phyloP scores from a whole-genome alignment of 306 rosid species.

The Argentina anserina region DNA sequence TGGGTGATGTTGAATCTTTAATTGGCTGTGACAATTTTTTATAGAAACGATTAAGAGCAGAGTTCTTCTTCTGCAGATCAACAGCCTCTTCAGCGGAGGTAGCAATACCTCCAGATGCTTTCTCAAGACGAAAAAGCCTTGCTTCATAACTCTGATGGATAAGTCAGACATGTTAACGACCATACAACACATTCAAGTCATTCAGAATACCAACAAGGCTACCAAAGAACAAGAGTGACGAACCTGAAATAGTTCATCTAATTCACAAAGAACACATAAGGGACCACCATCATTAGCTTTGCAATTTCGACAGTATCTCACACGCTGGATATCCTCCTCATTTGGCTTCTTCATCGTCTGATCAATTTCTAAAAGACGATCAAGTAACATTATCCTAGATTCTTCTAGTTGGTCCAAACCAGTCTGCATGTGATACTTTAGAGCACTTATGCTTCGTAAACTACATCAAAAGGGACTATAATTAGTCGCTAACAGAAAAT shows the following conservation, averaged over 20 bases:
- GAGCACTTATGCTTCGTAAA: constrained; percentile 63
- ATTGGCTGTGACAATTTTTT: constrained; percentile 59
- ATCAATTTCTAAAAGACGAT: constrained; percentile 76
- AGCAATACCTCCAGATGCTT: constrained; percentile 63
- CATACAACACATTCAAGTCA: constrained; percentile 6
- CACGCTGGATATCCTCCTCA: constrained; percentile 75
- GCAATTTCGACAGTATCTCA: constrained; percentile 80
- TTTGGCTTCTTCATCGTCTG: constrained; percentile 79
- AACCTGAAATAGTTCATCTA: constrained; percentile 88
- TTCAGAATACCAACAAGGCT: constrained; percentile 22
- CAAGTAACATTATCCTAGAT: constrained; percentile 69
- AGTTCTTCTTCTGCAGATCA: constrained; percentile 70
- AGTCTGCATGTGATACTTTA: constrained; percentile 84
- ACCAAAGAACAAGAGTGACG: constrained; percentile 24
- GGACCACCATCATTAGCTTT: constrained; percentile 72
- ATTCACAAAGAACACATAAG: constrained; percentile 70
- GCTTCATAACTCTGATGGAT: constrained; percentile 73
- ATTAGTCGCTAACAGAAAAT: constrained; percentile 9
- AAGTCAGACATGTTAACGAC: constrained; percentile 15
- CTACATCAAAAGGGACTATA: constrained; percentile 43
- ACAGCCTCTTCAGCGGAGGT: constrained; percentile 92
- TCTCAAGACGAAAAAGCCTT: constrained; percentile 71
- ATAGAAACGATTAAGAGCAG: constrained; percentile 72
- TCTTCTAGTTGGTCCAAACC: constrained; percentile 78
- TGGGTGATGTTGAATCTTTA: constrained; percentile 40